A percentile compares a stretch with the other conserved stretches of the same genome.
These are phyloP conservation scores for Mortierella polycephala DNA, from an alignment of 371 early-diverging fungal genomes.

Conservation along the genomic window DNA sequence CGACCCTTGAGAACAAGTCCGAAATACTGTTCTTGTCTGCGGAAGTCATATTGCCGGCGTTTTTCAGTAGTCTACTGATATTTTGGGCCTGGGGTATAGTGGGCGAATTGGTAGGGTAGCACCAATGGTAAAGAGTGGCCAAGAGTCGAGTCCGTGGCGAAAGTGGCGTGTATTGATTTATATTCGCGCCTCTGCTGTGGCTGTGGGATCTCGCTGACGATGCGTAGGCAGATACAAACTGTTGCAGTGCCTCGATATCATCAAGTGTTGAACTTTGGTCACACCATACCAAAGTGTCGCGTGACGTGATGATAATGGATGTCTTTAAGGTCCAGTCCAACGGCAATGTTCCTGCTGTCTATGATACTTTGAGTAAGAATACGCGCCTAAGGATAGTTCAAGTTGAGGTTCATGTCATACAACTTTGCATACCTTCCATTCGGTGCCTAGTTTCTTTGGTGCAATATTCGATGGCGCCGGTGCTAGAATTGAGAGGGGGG, in stretches of 20 bases:
- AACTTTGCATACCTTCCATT: conserved; percentile 7
- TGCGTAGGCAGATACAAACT: conserved; percentile 11
- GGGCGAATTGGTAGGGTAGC: conserved; percentile 36
- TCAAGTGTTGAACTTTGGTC: conserved; percentile 25
- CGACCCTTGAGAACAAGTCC: conserved; percentile 36
- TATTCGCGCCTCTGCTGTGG: not conserved
- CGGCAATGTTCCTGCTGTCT: conserved; percentile 20
- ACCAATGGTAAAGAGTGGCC: conserved; percentile 36
- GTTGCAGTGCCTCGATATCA: conserved; percentile 27
- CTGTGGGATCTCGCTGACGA: not conserved
- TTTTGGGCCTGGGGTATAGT: conserved; percentile 33
- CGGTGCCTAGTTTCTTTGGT: conserved; percentile 9
- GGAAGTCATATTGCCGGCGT: conserved; percentile 19
- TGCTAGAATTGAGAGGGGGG: not conserved
- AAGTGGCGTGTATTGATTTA: not conserved
- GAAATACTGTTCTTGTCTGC: conserved; percentile 31
- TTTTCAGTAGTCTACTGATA: conserved; percentile 39
- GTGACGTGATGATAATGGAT: conserved; percentile 25
- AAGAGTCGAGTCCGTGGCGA: conserved; percentile 16
- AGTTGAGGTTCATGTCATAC: too few relatives aligned
- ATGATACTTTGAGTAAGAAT: not conserved
- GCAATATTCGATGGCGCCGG: conserved; percentile 5
- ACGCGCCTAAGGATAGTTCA: too few relatives aligned
- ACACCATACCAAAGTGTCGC: conserved; percentile 35
- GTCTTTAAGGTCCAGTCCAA: conserved; percentile 48